Base-by-base conservation (phyloP, 768 basidiomycete genomes). In the Leccinum subtestaceum region DNA sequence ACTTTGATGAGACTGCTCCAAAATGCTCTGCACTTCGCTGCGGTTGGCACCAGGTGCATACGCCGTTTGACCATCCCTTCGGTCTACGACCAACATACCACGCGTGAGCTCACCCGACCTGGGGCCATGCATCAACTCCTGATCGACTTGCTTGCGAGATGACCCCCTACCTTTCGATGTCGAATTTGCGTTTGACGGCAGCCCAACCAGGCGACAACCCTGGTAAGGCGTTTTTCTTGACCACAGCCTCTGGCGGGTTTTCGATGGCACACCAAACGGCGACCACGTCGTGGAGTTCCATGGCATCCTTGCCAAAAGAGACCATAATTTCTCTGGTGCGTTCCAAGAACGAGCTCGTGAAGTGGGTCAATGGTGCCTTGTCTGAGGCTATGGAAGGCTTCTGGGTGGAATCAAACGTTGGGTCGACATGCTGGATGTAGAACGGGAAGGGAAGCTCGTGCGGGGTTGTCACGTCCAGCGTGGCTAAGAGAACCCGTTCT, bases 211-310 rank as follows among this genome's bases (percentile, higher is more conserved):
- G 66, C 43, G 58, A 75, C 69, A 70, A 78, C 56, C 31, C 60
- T 49, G 63, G 72, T 55, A 66, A 49, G 13, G 58, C 59, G 53
- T 65, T 47, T 56, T 57, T 66, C 50, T 65, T 56, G 36, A 72
- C 76, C 19, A 65, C 60, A 4, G n/a, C 25, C 46, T 75, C 72
- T 7, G 84, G 86, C 17, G 88, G 87, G 59, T 88, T 85, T 57
- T 81, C 80, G 15, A 92, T 84, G 2, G 92, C 90, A 71, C 87
- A 93, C 91, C 93, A 96, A 15, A 96, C 81, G 2, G 92, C 90
- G 11, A 87, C 86, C 48, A 94, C 89, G 65, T 98, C 95, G 66
- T 98, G 95, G 56, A 95, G 80, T 74, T 95, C 91, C 84, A 97
- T 82, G 5, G 82, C 88, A 68, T 95, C 93, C 60, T 88, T 85